Evolutionary conservation across 2,329 filamentous ascomycete species (phyloP).

Genomic region (Lecanicillium sp.): DNA sequence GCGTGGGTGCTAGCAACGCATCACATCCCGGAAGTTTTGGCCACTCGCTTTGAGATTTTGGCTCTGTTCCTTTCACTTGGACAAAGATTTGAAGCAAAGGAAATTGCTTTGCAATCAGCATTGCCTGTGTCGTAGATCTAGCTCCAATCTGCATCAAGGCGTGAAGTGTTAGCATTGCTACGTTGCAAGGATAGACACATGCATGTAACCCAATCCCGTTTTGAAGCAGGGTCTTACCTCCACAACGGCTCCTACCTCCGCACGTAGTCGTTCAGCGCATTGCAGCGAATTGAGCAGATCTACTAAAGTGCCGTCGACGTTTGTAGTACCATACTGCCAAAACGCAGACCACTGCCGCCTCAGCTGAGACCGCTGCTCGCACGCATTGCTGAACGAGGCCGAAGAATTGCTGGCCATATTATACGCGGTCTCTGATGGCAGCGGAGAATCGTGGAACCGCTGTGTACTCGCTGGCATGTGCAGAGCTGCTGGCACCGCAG

Average conservation of each 20-base stretch:
- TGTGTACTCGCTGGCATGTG: constrained; percentile 2
- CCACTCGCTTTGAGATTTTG: too few relatives aligned
- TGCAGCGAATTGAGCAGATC: constrained; percentile 1
- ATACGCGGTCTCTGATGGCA: background rate
- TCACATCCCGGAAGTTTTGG: too few relatives aligned
- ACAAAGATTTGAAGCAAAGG: too few relatives aligned
- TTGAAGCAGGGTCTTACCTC: too few relatives aligned
- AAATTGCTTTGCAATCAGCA: too few relatives aligned
- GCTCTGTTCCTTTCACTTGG: too few relatives aligned
- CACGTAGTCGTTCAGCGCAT: background rate
- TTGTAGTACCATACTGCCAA: background rate
- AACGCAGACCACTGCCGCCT: constrained; percentile 7
- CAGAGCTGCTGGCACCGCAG: constrained; percentile 3
- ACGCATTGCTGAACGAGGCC: background rate
- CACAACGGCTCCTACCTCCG: constrained; percentile 2
- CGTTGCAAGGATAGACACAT: too few relatives aligned
- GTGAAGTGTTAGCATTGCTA: too few relatives aligned
- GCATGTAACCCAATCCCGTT: too few relatives aligned
- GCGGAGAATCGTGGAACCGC: background rate
- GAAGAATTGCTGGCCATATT: background rate
- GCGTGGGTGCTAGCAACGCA: background rate
- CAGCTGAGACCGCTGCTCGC: background rate
- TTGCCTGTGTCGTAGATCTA: too few relatives aligned
- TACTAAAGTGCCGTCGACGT: background rate
- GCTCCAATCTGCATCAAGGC: too few relatives aligned